These are phyloP conservation scores for Anthostomella pinea DNA, from an alignment of 2,329 filamentous ascomycete species.

Conservation along the genomic window DNA sequence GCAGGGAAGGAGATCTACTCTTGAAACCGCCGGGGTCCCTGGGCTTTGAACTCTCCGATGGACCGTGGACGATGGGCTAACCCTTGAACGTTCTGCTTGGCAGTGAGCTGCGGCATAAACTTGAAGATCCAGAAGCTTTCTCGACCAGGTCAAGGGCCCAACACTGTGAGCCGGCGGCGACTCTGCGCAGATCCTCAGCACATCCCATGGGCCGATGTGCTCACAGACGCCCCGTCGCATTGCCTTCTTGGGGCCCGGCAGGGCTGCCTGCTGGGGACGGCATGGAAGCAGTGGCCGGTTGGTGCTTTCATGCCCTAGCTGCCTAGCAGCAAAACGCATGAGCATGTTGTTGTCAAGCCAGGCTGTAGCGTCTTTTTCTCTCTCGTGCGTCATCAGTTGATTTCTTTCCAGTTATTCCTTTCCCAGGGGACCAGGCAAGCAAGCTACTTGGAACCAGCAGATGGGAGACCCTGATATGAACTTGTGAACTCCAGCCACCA, in stretches of 20 bases:
- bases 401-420: too few relatives aligned
- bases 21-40: conserved; percentile 22
- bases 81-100: conserved; percentile 16
- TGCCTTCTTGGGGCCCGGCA: conserved; percentile 6
- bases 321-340: too few relatives aligned
- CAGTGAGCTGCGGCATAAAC: conserved; percentile 19
- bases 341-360: too few relatives aligned
- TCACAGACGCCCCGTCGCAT: background rate
- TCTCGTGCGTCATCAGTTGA: too few relatives aligned
- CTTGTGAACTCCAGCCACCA: too few relatives aligned
- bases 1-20: conserved; percentile 22
- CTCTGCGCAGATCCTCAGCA: conserved; percentile 10
- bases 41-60: conserved; percentile 15
- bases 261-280: too few relatives aligned
- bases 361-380: too few relatives aligned
- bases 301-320: too few relatives aligned
- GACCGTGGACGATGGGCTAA: conserved; percentile 1
- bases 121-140: conserved; percentile 22
- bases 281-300: too few relatives aligned
- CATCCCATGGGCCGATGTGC: conserved; percentile 1
- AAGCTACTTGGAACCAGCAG: too few relatives aligned
- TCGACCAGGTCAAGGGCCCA: conserved; percentile 14
- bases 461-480: too few relatives aligned
- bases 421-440: too few relatives aligned
- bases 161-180: conserved; percentile 12